phyloP scores from a whole-genome alignment of 1,284 basidiomycete genomes.

The Anthracocystis panici-leucophaei region DNA sequence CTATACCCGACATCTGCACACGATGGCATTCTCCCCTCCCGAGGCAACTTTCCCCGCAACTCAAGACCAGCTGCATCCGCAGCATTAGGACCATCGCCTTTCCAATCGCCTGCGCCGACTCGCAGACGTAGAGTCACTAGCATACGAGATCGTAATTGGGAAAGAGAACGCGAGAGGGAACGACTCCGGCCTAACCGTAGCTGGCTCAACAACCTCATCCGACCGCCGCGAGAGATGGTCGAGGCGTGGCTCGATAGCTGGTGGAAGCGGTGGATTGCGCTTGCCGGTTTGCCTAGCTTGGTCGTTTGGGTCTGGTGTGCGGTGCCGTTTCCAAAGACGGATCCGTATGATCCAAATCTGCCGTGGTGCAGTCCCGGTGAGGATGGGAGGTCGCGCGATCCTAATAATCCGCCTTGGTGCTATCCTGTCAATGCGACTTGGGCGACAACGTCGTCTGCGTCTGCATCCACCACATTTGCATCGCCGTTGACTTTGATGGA shows the following conservation, averaged over 20 bases:
- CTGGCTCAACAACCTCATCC: slow-evolving; percentile 61
- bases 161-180: slow-evolving; percentile 42
- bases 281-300: slow-evolving; percentile 72
- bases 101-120: slow-evolving; percentile 30
- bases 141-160: slow-evolving; percentile 44
- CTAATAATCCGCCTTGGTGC: slow-evolving; percentile 51
- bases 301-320: slow-evolving; percentile 74
- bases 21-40: not conserved
- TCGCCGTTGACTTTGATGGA: not conserved
- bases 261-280: slow-evolving; percentile 72
- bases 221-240: slow-evolving; percentile 71
- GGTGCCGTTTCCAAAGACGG: slow-evolving; percentile 73
- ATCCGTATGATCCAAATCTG: slow-evolving; percentile 69
- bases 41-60: slow-evolving; percentile 4
- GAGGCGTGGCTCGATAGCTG: slow-evolving; percentile 72
- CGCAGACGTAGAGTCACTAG: slow-evolving; percentile 44
- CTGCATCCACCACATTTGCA: not conserved
- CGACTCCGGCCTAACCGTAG: slow-evolving; percentile 28
- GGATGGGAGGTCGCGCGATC: slow-evolving; percentile 36
- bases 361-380: slow-evolving; percentile 58
- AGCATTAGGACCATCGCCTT: slow-evolving; percentile 34
- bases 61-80: slow-evolving; percentile 6
- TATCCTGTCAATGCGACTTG: slow-evolving; percentile 32
- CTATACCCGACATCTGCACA: slow-evolving; percentile 19
- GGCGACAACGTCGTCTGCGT: not conserved